phyloP scores from a whole-genome alignment of 2,329 filamentous ascomycete species.

The Claviceps pazoutovae region DNA sequence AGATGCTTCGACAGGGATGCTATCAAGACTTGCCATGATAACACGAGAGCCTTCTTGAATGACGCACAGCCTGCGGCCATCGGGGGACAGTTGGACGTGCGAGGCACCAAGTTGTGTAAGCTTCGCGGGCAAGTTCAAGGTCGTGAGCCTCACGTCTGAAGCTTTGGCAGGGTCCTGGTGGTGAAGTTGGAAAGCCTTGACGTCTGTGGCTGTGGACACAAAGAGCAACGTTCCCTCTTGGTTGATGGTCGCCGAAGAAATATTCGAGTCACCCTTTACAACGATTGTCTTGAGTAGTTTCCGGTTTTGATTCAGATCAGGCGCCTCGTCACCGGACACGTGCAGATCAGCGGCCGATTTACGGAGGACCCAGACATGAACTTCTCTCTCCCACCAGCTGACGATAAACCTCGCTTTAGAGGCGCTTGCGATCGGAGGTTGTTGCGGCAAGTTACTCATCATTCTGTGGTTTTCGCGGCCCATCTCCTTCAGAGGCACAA shows the following conservation, averaged over 20 bases:
- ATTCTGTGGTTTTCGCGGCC: constrained; percentile 71
- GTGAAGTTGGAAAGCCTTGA: constrained; percentile 64
- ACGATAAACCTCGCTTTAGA: constrained; percentile 61
- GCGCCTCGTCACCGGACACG: constrained; percentile 23
- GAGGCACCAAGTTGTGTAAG: constrained; percentile 52
- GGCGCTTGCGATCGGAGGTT: constrained; percentile 59
- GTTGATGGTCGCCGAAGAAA: constrained; percentile 61
- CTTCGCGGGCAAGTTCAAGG: constrained; percentile 47
- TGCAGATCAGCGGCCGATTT: constrained; percentile 33
- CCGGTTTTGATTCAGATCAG: constrained; percentile 37
- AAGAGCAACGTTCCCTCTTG: constrained; percentile 57
- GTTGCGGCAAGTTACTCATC: constrained; percentile 73
- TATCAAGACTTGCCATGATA: constrained; percentile 25
- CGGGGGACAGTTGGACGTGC: constrained; percentile 53
- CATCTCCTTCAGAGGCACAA: constrained; percentile 61
- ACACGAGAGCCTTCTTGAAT: constrained; percentile 48
- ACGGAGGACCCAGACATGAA: constrained; percentile 62
- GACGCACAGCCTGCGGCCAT: constrained; percentile 55
- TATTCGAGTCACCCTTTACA: constrained; percentile 64
- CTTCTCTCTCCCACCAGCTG: constrained; percentile 83
- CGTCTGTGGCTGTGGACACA: constrained; percentile 58
- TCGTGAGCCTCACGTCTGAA: constrained; percentile 55
- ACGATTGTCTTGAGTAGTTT: constrained; percentile 58
- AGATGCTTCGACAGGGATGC: constrained; percentile 7
- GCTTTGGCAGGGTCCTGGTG: constrained; percentile 33